Conservation (phyloP, 1,284 basidiomycete genomes). For the Rhizopogon hawkerae region DNA sequence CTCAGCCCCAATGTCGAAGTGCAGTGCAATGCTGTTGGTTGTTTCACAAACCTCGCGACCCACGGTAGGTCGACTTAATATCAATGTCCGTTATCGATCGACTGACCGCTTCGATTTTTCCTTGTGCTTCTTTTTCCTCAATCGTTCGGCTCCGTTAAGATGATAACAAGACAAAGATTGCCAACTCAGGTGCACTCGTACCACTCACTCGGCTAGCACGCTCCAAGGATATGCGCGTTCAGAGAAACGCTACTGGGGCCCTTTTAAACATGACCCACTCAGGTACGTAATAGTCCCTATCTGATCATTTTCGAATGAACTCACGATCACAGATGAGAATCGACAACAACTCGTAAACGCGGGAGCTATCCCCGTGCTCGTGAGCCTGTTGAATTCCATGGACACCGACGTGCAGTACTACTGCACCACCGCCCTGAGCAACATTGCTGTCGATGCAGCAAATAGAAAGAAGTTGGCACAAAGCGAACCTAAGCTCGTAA, state of each 20-base stretch:
- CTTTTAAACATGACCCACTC: conserved; percentile 99
- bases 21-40: conserved; percentile 99
- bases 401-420: conserved; percentile 99
- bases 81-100: conserved; percentile 9
- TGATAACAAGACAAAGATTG: conserved; percentile 99
- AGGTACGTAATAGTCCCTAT: conserved; percentile 41
- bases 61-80: conserved; percentile 61
- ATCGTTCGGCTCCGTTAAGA: conserved; percentile 40
- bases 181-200: conserved; percentile 96
- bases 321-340: conserved; percentile 74
- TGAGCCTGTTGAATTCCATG: conserved; percentile 89
- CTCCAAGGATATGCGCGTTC: conserved; percentile 99
- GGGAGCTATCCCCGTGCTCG: conserved; percentile 96
- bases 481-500: conserved; percentile 91
- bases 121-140: background rate
- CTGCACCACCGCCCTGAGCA: conserved; percentile 97
- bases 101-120: conserved; percentile 7
- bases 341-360: conserved; percentile 98
- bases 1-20: conserved; percentile 98
- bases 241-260: conserved; percentile 97
- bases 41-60: conserved; percentile 97
- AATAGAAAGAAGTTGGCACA: conserved; percentile 96
- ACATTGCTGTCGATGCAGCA: conserved; percentile 92
- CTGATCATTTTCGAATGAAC: conserved; percentile 5
- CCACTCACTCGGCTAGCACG: conserved; percentile 94